Evolutionary conservation across 495 filamentous ascomycete species (phyloP), one percentile per base, ranked within the genome.

Genomic region (Neurospora sp.): DNA sequence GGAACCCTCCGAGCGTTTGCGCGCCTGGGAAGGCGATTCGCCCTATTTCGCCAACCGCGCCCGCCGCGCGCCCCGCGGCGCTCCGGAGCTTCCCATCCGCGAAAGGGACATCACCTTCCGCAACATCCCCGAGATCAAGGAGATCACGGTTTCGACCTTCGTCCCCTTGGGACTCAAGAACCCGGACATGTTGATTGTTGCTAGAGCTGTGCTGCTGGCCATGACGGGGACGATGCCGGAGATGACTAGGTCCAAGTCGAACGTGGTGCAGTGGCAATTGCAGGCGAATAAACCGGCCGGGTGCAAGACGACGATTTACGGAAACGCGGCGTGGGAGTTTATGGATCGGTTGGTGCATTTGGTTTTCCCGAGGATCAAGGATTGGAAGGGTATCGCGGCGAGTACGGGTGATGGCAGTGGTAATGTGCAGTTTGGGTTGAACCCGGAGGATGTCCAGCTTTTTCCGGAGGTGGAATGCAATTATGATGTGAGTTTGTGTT

Each of bases 401-500:
- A 87, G 75, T 74, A 85, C 85, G 73, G 96, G 96, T 75, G 96
- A 99, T 81, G 89, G 89, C 77, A 91, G 89, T 73, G 96, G 96
- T 71, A 97, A 99, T 81, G 89, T 99, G 71, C 86, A 85, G 37
- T 97, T 91, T 81, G 94, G 95, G 73, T 84, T 98, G 74, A 83
- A 81, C 7, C 84, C 89, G 41, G 91, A 93, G 74, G 86, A 88
- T 48, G 88, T 97, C 71, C 88, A 90, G 72, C 78, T 92, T 70
- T 98, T 98, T 82, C 96, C 96, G 0, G 96, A 99, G 84, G 87
- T 98, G 71, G 94, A 97, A 81, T 87, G 92, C 59, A 96, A 97
- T 83, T 95, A 94, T 79, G 92, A 94, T 82, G 94, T 97, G 82
- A 88, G 94, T 89, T 62, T 73, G n/a, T 0, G 11, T 20, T 5